phyloP scores from a whole-genome alignment of 257 asterid species.

The Penstemon newberryi region DNA sequence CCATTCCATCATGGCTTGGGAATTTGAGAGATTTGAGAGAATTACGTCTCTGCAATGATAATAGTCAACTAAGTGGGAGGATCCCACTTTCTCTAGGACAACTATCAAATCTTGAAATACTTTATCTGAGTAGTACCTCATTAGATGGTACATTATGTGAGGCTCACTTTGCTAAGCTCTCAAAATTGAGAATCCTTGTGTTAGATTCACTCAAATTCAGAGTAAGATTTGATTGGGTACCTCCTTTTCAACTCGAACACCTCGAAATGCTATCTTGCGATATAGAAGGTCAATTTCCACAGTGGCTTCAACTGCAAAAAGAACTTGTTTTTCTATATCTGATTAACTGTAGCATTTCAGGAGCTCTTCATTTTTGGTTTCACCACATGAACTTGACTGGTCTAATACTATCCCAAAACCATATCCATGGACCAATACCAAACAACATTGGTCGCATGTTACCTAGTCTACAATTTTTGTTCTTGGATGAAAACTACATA shows the following conservation, averaged over 20 bases:
- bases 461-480: not conserved
- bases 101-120: not conserved
- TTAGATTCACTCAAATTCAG: not conserved
- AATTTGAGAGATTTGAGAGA: too few species aligned
- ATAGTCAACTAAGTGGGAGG: too few species aligned
- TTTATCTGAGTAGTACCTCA: not conserved
- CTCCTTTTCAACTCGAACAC: not conserved
- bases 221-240: not conserved
- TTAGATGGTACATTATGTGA: not conserved
- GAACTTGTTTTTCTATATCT: not conserved
- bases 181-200: not conserved
- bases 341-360: slow-evolving; percentile 7
- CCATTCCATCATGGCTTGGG: too few species aligned
- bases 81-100: too few species aligned
- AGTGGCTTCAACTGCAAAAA: slow-evolving; percentile 15
- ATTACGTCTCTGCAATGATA: not conserved
- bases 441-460: not conserved
- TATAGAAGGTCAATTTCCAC: slow-evolving; percentile 18
- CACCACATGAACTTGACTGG: not conserved
- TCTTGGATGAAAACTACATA: not conserved
- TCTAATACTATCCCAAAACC: not conserved
- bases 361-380: slow-evolving; percentile 13
- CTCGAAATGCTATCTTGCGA: not conserved
- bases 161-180: slow-evolving; percentile 16
- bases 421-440: not conserved